A percentile compares a stretch with the other conserved stretches of the same genome.
Evolutionary conservation across 257 asterid species (phyloP).

Genomic region (Fraxinus pennsylvanica): DNA sequence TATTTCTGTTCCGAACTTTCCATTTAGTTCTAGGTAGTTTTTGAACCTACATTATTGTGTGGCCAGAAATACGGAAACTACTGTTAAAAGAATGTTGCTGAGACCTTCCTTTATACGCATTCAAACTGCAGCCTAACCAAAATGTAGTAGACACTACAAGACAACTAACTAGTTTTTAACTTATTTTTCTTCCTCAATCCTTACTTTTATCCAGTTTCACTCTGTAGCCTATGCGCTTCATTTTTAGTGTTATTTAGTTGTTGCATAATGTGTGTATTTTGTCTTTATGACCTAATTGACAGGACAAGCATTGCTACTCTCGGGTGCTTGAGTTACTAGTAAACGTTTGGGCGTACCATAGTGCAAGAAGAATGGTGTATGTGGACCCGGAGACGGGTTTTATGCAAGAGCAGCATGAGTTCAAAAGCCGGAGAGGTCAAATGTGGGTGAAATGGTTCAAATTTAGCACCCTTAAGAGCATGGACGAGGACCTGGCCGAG

Average conservation of each 20-base stretch:
- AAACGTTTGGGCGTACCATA: slow-evolving; percentile 95
- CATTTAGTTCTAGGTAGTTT: neutral
- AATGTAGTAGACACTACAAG: neutral
- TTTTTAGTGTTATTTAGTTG: neutral
- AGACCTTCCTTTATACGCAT: neutral
- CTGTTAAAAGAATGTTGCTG: neutral
- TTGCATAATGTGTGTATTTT: neutral
- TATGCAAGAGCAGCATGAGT: slow-evolving; percentile 76
- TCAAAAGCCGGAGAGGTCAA: slow-evolving; percentile 65
- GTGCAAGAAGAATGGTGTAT: slow-evolving; percentile 80
- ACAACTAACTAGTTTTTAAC: neutral
- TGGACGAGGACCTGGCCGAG: slow-evolving; percentile 93
- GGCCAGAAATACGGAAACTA: neutral
- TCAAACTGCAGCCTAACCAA: neutral
- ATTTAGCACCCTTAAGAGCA: slow-evolving; percentile 65
- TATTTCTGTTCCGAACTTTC: neutral
- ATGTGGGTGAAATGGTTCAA: slow-evolving; percentile 97
- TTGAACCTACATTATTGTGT: neutral
- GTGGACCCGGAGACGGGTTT: slow-evolving; percentile 70
- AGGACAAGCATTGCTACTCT: slow-evolving; percentile 94
- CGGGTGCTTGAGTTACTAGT: slow-evolving; percentile 80
- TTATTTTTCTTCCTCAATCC: too few species aligned
- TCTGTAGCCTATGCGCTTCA: neutral
- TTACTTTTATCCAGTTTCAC: neutral
- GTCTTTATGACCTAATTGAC: slow-evolving; percentile 18